Evolutionary conservation across 2,329 filamentous ascomycete genomes (phyloP), one percentile per base, ranked within the genome.

Genomic region (Thermomyces lanuginosus): DNA sequence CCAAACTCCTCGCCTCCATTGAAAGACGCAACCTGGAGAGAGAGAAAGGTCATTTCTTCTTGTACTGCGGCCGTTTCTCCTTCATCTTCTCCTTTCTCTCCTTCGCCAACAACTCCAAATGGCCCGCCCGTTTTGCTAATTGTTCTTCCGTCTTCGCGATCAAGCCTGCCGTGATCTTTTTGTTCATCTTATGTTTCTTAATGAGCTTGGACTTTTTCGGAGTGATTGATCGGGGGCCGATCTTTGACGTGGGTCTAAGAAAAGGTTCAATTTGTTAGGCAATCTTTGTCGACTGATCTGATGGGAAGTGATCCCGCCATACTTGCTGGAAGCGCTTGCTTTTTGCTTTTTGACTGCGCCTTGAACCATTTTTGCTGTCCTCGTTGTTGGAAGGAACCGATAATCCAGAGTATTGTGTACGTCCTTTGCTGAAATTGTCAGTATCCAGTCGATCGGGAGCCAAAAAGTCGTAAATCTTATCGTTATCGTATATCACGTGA

Each of bases 41-140:
- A n/a, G n/a, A n/a, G n/a, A n/a, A n/a, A n/a, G n/a, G 9, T 27
- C 8, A 33, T 18, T 33, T 30, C 15, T 33, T 30, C 24, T 33
- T 33, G 13, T 11, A 30, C 18, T 33, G 30, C 4, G 27, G 18
- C 28, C 41, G 45, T 29, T 47, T 45, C 36, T 46, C 48, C 33
- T 36, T 41, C 40, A 56, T 56, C 39, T 51, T 60, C 33, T 68
- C 61, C 51, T 67, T 74, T 63, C 76, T 77, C 8, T 72, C 73
- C 2, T 72, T 72, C 31, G 61, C 61, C 42, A 80, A 48, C 42
- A 80, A 44, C 49, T 81, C 75, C 43, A 80, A 43, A 60, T 81
- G 75, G 8, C 75, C 76, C 4, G 73, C 75, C 42, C 69, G 69
- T 34, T 69, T 58, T 8, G 73, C 75, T 6, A 80, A 58, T 35